These are phyloP conservation scores for Chrysosporium queenslandicum DNA, from an alignment of 2,329 filamentous ascomycete species.

Conservation along the genomic window DNA sequence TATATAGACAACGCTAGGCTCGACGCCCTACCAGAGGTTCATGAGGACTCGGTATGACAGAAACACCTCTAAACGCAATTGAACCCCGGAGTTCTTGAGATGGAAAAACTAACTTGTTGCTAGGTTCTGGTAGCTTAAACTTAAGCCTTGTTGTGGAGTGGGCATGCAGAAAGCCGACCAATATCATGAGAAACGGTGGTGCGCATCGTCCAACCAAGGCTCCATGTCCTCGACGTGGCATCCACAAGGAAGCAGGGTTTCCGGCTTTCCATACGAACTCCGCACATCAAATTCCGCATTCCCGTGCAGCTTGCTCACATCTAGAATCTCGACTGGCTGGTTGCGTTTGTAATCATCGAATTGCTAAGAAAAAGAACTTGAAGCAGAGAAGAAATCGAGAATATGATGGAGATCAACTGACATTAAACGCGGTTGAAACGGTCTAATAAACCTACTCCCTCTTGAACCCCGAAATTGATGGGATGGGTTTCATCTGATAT, in stretches of 20 bases:
- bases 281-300: neutral
- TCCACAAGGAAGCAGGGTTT: neutral
- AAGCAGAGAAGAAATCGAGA: neutral
- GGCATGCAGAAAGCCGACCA: neutral
- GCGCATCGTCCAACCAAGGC: neutral
- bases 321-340: neutral
- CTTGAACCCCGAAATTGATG: too few species aligned
- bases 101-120: neutral
- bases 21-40: neutral
- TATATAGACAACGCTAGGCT: neutral
- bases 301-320: neutral
- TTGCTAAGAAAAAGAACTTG: neutral
- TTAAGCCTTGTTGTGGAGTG: slow-evolving; percentile 1
- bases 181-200: neutral
- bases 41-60: too few species aligned
- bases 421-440: too few species aligned
- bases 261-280: neutral
- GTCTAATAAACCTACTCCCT: too few species aligned
- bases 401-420: neutral
- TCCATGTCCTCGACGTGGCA: slow-evolving; percentile 1
- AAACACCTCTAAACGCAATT: too few species aligned
- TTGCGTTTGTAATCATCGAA: slow-evolving; percentile 1
- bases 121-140: neutral
- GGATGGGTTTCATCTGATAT: neutral
- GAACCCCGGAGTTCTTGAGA: too few species aligned